A percentile compares a stretch with the other conserved stretches of the same genome.
These are phyloP conservation scores for Echria macrotheca DNA, from an alignment of 495 filamentous ascomycete species.

Conservation along the genomic window DNA sequence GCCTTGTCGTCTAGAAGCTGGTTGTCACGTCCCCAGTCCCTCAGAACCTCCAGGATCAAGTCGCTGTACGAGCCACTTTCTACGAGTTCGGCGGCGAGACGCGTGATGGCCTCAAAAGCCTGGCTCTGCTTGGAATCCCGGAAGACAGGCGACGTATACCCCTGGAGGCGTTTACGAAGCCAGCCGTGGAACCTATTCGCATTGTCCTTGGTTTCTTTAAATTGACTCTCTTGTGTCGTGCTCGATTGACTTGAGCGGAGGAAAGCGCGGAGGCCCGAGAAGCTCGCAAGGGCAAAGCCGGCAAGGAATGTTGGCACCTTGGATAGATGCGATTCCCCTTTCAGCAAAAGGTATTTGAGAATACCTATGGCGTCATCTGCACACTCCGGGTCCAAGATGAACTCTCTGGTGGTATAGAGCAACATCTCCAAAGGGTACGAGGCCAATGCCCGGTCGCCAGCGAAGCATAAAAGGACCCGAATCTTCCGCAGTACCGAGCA, in stretches of 20 bases:
- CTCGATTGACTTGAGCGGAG: conserved; percentile 60
- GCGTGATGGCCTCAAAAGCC: conserved; percentile 59
- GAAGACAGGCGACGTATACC: conserved; percentile 49
- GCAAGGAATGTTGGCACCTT: conserved; percentile 67
- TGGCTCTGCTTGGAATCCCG: conserved; percentile 37
- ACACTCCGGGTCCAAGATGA: conserved; percentile 74
- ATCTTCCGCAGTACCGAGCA: conserved; percentile 84
- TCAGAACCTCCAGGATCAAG: conserved; percentile 66
- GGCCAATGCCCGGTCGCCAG: conserved; percentile 60
- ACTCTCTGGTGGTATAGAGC: conserved; percentile 71
- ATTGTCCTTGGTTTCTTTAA: conserved; percentile 61
- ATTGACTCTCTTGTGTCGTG: conserved; percentile 71
- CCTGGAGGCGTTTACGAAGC: conserved; percentile 58
- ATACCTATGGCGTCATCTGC: conserved; percentile 90
- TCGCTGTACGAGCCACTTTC: conserved; percentile 59
- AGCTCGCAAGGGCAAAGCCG: conserved; percentile 67
- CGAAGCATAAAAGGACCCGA: conserved; percentile 71
- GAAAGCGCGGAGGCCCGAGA: conserved; percentile 70
- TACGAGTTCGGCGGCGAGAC: conserved; percentile 55
- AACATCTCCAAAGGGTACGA: conserved; percentile 93
- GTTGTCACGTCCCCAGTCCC: conserved; percentile 56
- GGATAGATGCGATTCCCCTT: conserved; percentile 59
- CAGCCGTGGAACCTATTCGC: conserved; percentile 63
- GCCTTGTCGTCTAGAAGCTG: conserved; percentile 63
- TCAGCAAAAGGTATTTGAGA: conserved; percentile 73